Evolutionary conservation across 352 stramenopile species (phyloP), one percentile per base, ranked within the genome.

Genomic region (Bremia lactucae): DNA sequence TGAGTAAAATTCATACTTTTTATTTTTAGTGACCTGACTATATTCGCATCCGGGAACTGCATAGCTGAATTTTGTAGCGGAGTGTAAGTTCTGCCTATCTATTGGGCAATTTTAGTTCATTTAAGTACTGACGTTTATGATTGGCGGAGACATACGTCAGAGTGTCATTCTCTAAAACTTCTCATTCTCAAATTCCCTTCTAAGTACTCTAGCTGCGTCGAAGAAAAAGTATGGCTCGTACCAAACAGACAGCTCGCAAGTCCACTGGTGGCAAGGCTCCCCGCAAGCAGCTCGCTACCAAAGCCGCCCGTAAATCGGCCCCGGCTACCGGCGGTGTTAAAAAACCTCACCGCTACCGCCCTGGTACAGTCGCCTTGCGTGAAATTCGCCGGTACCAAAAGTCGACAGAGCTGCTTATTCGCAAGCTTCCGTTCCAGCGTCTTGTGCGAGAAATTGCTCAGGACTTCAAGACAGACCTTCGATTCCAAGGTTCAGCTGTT

Each of bases 341-440:
- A 83, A 96, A 96, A 75, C 87, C 65, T 16, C 62, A 80, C 61
- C 70, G 78, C 49, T 88, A 85, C 70, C 71, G 72, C 34, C 79
- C 77, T 2, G 87, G 87, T 52, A 80, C 90, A 65, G 55, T 72
- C 26, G 92, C 92, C 14, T 69, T 99, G 10, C 78, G 83, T 69
- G 95, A 99, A 65, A 98, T 99, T 59, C 75, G 95, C 52, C 64
- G 74, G 35, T 98, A 97, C 71, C 96, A 99, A 77, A 84, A 83
- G 44, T 95, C 72, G 37, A 98, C 95, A 3, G 91, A 98, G 53
- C 75, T 99, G n/a, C 62, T 98, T 25, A 75, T 99, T 45, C 87
- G 94, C 40, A 94, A 96, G 65, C 73, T 98, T 15, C 95, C 94
- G 26, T 98, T 98, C 73, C 89, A 95, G 42, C 72, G 95, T 42